Evolutionary conservation across 257 asterid species (phyloP).

Genomic region (Jasminum sambac): DNA sequence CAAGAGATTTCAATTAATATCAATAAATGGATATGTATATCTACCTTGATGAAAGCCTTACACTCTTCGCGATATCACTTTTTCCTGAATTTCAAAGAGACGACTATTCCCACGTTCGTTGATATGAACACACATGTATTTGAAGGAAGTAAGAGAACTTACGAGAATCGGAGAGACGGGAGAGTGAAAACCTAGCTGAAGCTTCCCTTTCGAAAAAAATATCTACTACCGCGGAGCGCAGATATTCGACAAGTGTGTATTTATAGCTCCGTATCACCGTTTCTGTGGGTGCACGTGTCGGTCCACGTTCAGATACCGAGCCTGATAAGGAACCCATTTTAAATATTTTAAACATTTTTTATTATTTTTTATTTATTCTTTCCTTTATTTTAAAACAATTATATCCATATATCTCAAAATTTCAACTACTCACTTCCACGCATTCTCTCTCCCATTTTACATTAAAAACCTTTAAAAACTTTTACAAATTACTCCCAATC

Average conservation of each 20-base stretch:
- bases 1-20: constrained; percentile 2
- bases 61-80: background rate
- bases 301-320: background rate
- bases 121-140: background rate
- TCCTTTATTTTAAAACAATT: no score
- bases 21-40: background rate
- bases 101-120: background rate
- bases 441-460: no score
- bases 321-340: no score
- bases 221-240: background rate
- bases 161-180: background rate
- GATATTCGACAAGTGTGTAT: background rate
- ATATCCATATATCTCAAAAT: no score
- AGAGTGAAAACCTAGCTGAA: background rate
- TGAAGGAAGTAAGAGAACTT: background rate
- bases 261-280: no score
- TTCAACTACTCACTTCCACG: no score
- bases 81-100: background rate
- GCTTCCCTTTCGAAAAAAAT: background rate
- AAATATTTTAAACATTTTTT: no score
- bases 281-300: background rate
- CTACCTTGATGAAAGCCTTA: background rate
- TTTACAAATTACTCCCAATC: no score
- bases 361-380: no score
- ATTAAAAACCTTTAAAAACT: no score